These are phyloP conservation scores for Coemansia sp. DNA, from an alignment of 192 early-diverging fungal genomes.

Conservation along the genomic window DNA sequence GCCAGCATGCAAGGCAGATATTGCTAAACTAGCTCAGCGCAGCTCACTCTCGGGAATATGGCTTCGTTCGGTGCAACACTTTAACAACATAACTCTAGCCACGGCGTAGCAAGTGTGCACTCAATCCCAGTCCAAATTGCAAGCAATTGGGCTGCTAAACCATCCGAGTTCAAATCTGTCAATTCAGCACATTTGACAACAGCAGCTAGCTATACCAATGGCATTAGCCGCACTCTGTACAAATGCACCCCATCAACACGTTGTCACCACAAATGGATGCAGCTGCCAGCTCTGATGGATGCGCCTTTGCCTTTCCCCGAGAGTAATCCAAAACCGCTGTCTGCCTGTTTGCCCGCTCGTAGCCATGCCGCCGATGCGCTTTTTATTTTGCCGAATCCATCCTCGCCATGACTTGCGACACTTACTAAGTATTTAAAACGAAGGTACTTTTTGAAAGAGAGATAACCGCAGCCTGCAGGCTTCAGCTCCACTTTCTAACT, in stretches of 20 bases:
- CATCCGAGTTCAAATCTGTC: neutral
- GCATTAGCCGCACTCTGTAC: neutral
- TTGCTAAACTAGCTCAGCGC: no score
- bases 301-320: neutral
- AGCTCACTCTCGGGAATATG: no score
- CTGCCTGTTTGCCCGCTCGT: neutral
- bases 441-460: conserved; percentile 19
- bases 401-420: conserved; percentile 12
- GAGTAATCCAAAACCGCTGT: neutral
- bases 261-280: conserved; percentile 1
- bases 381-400: conserved; percentile 25
- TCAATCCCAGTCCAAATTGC: neutral
- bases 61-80: no score
- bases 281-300: neutral
- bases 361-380: neutral
- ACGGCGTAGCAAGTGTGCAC: neutral
- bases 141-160: neutral
- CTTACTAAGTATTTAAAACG: conserved; percentile 39
- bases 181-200: neutral
- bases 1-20: no score
- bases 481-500: neutral
- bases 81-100: no score
- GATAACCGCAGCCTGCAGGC: neutral
- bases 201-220: neutral
- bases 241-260: neutral